Evolutionary conservation across 1,284 basidiomycete genomes (phyloP).

Genomic region (Paramarasmius palmivorus): DNA sequence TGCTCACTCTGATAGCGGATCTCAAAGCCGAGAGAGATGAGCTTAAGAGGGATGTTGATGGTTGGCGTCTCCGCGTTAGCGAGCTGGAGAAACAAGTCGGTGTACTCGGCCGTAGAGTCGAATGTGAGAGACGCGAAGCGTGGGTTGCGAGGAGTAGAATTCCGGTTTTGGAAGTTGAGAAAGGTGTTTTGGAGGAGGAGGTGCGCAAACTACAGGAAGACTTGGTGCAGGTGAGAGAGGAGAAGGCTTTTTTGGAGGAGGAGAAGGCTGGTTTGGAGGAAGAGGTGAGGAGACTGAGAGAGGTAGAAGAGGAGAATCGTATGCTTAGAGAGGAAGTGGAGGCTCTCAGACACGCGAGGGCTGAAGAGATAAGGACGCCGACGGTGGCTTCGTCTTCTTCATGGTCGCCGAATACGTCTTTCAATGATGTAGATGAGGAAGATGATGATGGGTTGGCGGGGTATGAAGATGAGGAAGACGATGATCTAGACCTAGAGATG

Average conservation of each 20-base stretch:
- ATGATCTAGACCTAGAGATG: constrained; percentile 40
- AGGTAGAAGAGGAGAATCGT: constrained; percentile 19
- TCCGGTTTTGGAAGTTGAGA: too few relatives aligned
- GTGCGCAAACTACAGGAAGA: constrained; percentile 31
- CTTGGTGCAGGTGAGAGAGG: too few relatives aligned
- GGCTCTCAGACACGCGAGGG: constrained; percentile 10
- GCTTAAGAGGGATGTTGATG: constrained; percentile 73
- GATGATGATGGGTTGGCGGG: constrained; percentile 59
- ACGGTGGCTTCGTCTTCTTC: constrained; percentile 7
- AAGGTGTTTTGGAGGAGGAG: constrained; percentile 48
- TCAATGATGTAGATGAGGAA: constrained; percentile 59
- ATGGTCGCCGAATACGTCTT: constrained; percentile 35
- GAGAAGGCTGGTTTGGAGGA: constrained; percentile 59
- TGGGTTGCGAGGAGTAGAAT: constrained; percentile 75
- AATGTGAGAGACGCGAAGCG: constrained; percentile 69
- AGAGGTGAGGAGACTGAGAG: constrained; percentile 33
- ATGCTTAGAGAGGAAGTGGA: constrained; percentile 25
- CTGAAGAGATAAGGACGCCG: constrained; percentile 20
- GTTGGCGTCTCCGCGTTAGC: constrained; percentile 68
- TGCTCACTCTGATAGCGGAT: constrained; percentile 70
- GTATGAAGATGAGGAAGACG: constrained; percentile 73
- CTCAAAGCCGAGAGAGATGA: constrained; percentile 79
- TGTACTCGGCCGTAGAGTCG: constrained; percentile 62
- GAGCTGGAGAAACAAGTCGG: constrained; percentile 66
- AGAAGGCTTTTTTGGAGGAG: constrained; percentile 60